Conservation (phyloP, 1,139 yeast species). For the Saccharomyces pastorianus region DNA sequence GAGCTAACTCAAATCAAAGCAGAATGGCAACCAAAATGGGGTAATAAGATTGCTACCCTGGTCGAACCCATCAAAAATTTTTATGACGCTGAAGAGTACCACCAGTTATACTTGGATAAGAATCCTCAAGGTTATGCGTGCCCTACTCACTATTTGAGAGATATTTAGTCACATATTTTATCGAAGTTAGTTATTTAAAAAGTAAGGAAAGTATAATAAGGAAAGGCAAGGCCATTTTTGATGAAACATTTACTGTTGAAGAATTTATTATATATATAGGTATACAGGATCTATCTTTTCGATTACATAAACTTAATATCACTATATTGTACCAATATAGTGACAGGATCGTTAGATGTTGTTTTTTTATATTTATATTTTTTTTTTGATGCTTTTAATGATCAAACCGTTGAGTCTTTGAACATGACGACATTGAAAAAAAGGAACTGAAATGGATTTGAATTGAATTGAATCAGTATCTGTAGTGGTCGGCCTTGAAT, state of each 20-base stretch:
- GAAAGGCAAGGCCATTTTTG: neutral
- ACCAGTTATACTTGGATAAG: constrained; percentile 68
- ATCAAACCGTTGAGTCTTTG: constrained; percentile 15
- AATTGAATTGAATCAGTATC: constrained; percentile 52
- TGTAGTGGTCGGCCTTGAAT: constrained; percentile 96
- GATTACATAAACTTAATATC: constrained; percentile 5
- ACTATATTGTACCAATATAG: constrained; percentile 1
- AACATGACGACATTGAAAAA: constrained; percentile 2
- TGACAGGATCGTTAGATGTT: neutral
- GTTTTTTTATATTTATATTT: neutral
- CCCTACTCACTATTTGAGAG: constrained; percentile 72
- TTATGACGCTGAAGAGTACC: constrained; percentile 92
- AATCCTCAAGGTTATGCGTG: constrained; percentile 86
- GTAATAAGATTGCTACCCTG: constrained; percentile 50
- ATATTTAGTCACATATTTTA: constrained; percentile 16
- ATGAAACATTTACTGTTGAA: constrained; percentile 10
- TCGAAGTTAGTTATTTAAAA: too few species aligned
- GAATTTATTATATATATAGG: constrained; percentile 8
- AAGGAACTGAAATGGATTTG: neutral
- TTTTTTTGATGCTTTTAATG: constrained; percentile 2
- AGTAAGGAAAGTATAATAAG: too few species aligned
- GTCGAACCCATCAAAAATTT: constrained; percentile 65
- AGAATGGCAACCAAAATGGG: constrained; percentile 49
- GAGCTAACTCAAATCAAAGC: constrained; percentile 38
- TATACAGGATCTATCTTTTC: constrained; percentile 2